Evolutionary conservation across 2,329 filamentous ascomycete genomes (phyloP), one percentile per base, ranked within the genome.

Genomic region (Penicillium sp.): DNA sequence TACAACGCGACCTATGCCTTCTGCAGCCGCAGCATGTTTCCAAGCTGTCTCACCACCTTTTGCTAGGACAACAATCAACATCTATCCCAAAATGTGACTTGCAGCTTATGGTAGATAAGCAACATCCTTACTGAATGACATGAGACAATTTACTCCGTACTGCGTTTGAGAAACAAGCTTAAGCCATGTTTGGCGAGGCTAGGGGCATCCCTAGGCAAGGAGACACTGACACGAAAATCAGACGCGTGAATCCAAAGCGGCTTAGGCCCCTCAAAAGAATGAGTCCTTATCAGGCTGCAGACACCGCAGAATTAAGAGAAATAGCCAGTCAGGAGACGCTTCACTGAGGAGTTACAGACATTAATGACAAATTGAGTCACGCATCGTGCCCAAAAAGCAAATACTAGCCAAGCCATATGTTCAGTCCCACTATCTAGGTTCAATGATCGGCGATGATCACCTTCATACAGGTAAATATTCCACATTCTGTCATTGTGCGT

Each of bases 401-500:
- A 50, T 53, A 5, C 27, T 29, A 40, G 61, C 61, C 58, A 61
- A 62, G 60, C 48, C 50, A 55, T 27, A 53, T 40, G 38, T 43
- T 46, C 49, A 42, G 57, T 59, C 10, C 54, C 41, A 36, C 29
- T 21, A 53, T 48, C 53, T 59, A 63, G 52, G 53, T 63, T 65
- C 62, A 63, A 65, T 65, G 62, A 65, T 65, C 60, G 55, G 43
- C 61, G 59, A 13, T 29, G 59, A 65, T 65, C 62, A 50, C 48
- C 51, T 51, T 56, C 57, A 52, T 53, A 45, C 50, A 48, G 22
- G 38, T 49, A 52, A 51, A 59, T 53, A 62, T 57, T 65, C 54
- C 60, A 65, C 62, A 65, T 65, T 65, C 61, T 62, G 59, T 63
- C 59, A 63, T 65, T 57, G 55, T 59, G 62, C 62, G 48, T 65